Base-by-base conservation (phyloP, 1,284 basidiomycete species). In the Agaricales sp. region DNA sequence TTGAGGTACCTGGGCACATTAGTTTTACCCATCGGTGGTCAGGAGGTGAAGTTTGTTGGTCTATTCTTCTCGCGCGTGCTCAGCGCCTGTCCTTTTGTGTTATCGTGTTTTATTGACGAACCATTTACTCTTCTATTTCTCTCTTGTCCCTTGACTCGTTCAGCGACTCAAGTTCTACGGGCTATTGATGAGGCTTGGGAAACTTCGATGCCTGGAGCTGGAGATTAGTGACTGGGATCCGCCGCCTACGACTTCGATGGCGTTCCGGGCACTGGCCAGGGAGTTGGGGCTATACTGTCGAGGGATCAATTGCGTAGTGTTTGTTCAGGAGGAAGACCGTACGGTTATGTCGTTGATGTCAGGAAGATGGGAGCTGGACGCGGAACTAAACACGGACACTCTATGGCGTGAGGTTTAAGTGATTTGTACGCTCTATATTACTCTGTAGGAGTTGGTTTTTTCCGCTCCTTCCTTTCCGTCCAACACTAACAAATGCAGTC, bases 221-320 rank as follows among this genome's bases (percentile, higher is more conserved):
- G 81, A 83, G 37, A 67, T 83, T 19, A 74, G 75, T 13, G 73
- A 75, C 44, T 84, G 81, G 81, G 69, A 71, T 3, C 81, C 80
- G 3, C 60, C 73, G 2, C 80, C 78, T 4, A 61, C 66, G 16
- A 65, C 71, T 41, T 67, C 68, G 1, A 62, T 69, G 11, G 80
- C 79, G 1, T 61, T 80, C 45, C 72, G 77, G 12, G 76, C 78
- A 2, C 62, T 83, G 4, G 71, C 72, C 2, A 70, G 68, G 49
- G 81, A 83, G 60, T 59, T 83, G 45, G 70, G 74, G 23, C 59
- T 83, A 12, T 83, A 82, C 55, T 75, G 71, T 53, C 71, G 74
- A 2, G 67, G 68, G 2, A 62, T 82, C 20, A 55, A 55, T 8
- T 67, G 67, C 21, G 68, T 80, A 4, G 64, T 82, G 19, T 82